Conservation (phyloP, 1,284 basidiomycete genomes). For the Leccinum pallidistipes region DNA sequence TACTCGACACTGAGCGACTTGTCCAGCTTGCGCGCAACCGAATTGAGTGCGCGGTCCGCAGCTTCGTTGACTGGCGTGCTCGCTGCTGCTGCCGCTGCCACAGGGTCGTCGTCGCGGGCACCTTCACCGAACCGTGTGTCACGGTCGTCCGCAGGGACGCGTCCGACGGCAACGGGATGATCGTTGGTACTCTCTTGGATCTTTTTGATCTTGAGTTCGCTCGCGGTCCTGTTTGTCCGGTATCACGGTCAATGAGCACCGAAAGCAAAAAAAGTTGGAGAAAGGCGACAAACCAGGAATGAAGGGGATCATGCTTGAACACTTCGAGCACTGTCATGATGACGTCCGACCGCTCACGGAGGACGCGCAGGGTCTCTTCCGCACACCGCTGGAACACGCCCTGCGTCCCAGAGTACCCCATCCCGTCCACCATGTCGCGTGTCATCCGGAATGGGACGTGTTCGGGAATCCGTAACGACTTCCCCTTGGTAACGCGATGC, state of each 20-base stretch:
- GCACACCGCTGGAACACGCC: slow-evolving; percentile 95
- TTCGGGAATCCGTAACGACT: slow-evolving; percentile 81
- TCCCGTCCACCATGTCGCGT: slow-evolving; percentile 89
- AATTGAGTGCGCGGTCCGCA: slow-evolving; percentile 84
- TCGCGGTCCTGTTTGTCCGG: slow-evolving; percentile 58
- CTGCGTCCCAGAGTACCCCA: slow-evolving; percentile 88
- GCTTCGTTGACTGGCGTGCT: slow-evolving; percentile 77
- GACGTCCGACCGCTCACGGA: slow-evolving; percentile 82
- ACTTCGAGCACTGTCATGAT: slow-evolving; percentile 96
- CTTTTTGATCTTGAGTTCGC: slow-evolving; percentile 66
- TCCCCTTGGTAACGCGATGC: slow-evolving; percentile 58
- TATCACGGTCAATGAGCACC: too few species aligned
- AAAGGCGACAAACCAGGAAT: slow-evolving; percentile 70
- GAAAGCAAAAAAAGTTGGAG: not conserved
- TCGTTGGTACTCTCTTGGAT: slow-evolving; percentile 45
- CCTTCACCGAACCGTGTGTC: slow-evolving; percentile 23
- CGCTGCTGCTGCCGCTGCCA: not conserved
- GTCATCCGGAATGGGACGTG: slow-evolving; percentile 95
- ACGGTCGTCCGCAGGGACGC: slow-evolving; percentile 17
- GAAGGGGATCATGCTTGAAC: slow-evolving; percentile 95
- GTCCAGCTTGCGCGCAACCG: slow-evolving; percentile 82
- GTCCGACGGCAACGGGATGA: slow-evolving; percentile 15
- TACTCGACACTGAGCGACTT: slow-evolving; percentile 88
- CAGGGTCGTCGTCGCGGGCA: not conserved
- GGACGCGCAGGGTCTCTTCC: slow-evolving; percentile 90